Percentiles rank a stretch among this genome's conserved stretches.
Evolutionary conservation across 805 yeast genomes (phyloP).

Genomic region (Suhomyces kilbournensis): DNA sequence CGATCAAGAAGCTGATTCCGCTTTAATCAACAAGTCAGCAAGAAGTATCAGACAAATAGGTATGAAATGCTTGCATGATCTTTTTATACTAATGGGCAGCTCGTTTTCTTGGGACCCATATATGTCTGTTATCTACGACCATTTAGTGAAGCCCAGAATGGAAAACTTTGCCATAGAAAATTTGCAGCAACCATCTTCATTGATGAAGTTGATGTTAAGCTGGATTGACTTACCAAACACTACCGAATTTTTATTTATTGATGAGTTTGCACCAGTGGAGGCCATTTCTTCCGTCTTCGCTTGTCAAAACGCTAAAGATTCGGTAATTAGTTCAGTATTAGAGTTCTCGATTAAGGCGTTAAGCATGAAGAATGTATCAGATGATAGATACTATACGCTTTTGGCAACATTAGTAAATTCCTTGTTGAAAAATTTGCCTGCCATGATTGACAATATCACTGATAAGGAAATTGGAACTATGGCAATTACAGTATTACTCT

Average conservation of each 20-base stretch:
- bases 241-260: constrained; percentile 50
- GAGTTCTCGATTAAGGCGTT: constrained; percentile 52
- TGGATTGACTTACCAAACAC: constrained; percentile 48
- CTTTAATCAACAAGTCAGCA: constrained; percentile 42
- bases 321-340: constrained; percentile 56
- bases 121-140: constrained; percentile 47
- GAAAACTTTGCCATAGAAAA: constrained; percentile 69
- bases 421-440: constrained; percentile 51
- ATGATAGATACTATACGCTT: constrained; percentile 44
- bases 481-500: constrained; percentile 49
- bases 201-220: constrained; percentile 60
- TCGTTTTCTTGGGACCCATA: constrained; percentile 53
- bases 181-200: constrained; percentile 76
- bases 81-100: constrained; percentile 54
- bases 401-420: constrained; percentile 58
- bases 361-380: constrained; percentile 33
- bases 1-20: constrained; percentile 11
- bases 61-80: constrained; percentile 55
- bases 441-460: constrained; percentile 39
- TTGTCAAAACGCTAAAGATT: constrained; percentile 59
- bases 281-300: constrained; percentile 57
- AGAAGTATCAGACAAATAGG: constrained; percentile 64
- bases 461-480: constrained; percentile 48
- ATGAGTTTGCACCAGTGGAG: constrained; percentile 51
- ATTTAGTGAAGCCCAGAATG: constrained; percentile 64